Percentiles rank a stretch among this genome's conserved stretches.
These are phyloP conservation scores for Sanguinoderma infundibulare DNA, from an alignment of 1,284 basidiomycete genomes.

Conservation along the genomic window DNA sequence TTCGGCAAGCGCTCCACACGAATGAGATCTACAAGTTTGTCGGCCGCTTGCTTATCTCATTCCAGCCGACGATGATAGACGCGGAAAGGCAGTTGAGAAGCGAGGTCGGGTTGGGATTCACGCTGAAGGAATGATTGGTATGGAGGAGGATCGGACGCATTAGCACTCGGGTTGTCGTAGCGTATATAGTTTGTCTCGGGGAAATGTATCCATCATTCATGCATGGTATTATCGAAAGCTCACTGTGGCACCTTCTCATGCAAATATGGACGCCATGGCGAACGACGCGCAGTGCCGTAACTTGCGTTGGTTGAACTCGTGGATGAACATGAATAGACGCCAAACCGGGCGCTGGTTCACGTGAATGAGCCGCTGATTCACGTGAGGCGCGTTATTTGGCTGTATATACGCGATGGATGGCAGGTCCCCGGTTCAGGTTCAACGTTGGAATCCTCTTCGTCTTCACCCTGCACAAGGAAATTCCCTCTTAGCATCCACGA, in stretches of 20 bases:
- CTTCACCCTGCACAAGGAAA: slow-evolving; percentile 13
- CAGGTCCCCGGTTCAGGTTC: slow-evolving; percentile 22
- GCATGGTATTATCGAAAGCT: not conserved
- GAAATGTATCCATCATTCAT: not conserved
- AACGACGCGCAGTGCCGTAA: not conserved
- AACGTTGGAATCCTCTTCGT: slow-evolving; percentile 11
- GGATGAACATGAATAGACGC: not conserved
- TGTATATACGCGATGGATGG: slow-evolving; percentile 31
- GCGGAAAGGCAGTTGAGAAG: not conserved
- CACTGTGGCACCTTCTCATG: not conserved
- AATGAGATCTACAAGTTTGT: not conserved
- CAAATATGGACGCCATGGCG: not conserved
- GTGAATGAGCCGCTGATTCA: slow-evolving; percentile 10
- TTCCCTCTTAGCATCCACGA: slow-evolving; percentile 13
- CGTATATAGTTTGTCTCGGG: not conserved
- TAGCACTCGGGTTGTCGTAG: not conserved
- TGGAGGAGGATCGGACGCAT: too few species aligned
- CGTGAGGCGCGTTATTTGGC: slow-evolving; percentile 35
- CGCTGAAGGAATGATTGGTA: too few species aligned
- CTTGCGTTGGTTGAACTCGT: not conserved
- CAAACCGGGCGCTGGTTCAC: slow-evolving; percentile 2
- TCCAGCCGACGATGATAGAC: not conserved
- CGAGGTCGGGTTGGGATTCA: not conserved
- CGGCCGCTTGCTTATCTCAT: not conserved
- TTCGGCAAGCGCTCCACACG: not conserved